Evolutionary conservation across 192 early-diverging fungal species (phyloP).

Genomic region (Lobosporangium transversale): DNA sequence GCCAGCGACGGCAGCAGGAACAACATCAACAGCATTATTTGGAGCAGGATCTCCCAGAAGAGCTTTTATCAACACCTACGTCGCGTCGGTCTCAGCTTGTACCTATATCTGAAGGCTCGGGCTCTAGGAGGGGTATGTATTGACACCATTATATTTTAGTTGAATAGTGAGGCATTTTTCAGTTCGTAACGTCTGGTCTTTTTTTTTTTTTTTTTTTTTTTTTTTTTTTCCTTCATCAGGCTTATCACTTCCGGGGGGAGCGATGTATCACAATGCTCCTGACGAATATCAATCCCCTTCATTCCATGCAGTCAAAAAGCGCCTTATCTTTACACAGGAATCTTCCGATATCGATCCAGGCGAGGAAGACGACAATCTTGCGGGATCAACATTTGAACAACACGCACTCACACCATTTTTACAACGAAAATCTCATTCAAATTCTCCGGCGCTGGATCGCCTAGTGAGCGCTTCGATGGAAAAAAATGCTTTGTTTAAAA

Average conservation of each 20-base stretch:
- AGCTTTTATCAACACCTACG: constrained; percentile 35
- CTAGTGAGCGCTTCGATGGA: constrained; percentile 7
- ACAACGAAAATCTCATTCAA: not conserved
- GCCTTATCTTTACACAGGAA: constrained; percentile 28
- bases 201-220: no score
- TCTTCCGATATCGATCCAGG: constrained; percentile 4
- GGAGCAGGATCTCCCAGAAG: constrained; percentile 29
- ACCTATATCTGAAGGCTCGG: constrained; percentile 15
- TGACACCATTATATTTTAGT: no score
- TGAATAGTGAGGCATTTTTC: no score
- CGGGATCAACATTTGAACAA: not conserved
- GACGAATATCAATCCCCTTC: constrained; percentile 41
- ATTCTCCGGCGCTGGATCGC: constrained; percentile 26
- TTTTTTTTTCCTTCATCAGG: not conserved
- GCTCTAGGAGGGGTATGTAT: constrained; percentile 6
- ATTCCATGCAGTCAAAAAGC: constrained; percentile 29
- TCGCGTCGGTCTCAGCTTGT: constrained; percentile 13
- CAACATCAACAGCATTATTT: constrained; percentile 5
- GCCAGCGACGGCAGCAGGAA: not conserved
- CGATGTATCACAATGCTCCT: not conserved
- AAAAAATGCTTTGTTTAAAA: constrained; percentile 18
- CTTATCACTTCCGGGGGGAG: not conserved
- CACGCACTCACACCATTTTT: not conserved
- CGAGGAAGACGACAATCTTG: not conserved
- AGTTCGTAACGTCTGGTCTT: no score